Evolutionary conservation across 352 stramenopile species (phyloP).

Genomic region (Globisporangium ultimum): DNA sequence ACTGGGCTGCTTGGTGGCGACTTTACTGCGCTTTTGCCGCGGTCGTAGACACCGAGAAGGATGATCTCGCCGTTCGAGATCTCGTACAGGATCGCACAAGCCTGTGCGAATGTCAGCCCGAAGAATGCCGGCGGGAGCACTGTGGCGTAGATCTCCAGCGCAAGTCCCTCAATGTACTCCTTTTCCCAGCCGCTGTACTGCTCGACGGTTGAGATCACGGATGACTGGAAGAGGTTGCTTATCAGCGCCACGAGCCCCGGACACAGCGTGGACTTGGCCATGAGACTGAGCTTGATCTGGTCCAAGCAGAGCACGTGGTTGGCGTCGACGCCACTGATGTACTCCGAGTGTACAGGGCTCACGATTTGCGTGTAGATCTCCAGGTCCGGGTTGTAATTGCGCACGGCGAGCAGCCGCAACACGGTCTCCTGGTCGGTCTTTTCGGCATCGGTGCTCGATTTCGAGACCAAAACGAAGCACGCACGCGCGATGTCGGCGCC

Average conservation of each 20-base stretch:
- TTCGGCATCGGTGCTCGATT: conserved; percentile 32
- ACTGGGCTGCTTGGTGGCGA: neutral
- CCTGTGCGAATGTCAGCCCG: conserved; percentile 51
- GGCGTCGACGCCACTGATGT: conserved; percentile 52
- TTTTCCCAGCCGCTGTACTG: conserved; percentile 33
- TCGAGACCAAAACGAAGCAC: conserved; percentile 55
- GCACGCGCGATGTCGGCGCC: conserved; percentile 44
- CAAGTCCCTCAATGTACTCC: conserved; percentile 50
- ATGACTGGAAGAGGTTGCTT: conserved; percentile 60
- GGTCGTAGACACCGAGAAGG: conserved; percentile 43
- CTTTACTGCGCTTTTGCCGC: neutral
- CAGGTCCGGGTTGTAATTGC: conserved; percentile 55
- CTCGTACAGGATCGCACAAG: conserved; percentile 48
- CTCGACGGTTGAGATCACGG: conserved; percentile 22
- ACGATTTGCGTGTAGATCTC: conserved; percentile 64
- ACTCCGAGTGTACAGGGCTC: conserved; percentile 46
- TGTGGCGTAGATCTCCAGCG: conserved; percentile 60
- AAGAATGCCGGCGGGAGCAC: conserved; percentile 36
- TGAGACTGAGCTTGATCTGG: conserved; percentile 59
- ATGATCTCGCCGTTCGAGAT: conserved; percentile 60
- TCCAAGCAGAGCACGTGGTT: conserved; percentile 59
- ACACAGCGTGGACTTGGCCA: conserved; percentile 64
- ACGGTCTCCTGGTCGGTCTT: conserved; percentile 53
- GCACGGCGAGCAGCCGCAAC: conserved; percentile 52
- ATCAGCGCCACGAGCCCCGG: conserved; percentile 56